Evolutionary conservation across 208 protist genomes (phyloP), one percentile per base, ranked within the genome.

Genomic region (Trypanosoma theileri): DNA sequence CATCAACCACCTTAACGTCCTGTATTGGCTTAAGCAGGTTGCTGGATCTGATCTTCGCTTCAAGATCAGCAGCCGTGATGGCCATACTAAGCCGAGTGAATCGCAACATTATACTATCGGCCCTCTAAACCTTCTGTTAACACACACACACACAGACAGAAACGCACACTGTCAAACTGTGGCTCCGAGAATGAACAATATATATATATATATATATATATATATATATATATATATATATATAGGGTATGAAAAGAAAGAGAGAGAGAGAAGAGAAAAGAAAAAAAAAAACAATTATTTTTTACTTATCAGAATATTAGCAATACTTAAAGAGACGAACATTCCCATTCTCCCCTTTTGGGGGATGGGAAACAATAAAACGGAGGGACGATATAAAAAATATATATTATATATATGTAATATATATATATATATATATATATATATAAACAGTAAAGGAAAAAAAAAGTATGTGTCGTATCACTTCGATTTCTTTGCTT

Each of bases 1-100:
- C 77, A 66, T 96, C 91, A 10, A 84, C 73, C 24, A 96, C 91
- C 28, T 71, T 66, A 11, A 94, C 69, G 14, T 69, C 75, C 26
- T 75, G 60, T 6, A 90, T 52, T 6, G 91, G 91, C 65, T 85
- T 57, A 24, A 96, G 79, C 4, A 66, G 44, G 10, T 74, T 71
- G 58, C 77, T 84, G 3, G 73, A 69, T 66, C 63, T 56, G 28
- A 95, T 66, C 69, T 95, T 95, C n/a, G 78, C 75, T 48, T 90
- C 81, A 58, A 95, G 89, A 50, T 92, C 84, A 24, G 73, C 71
- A 14, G 85, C 80, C 21, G 79, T 89, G 58, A 83, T 44, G 40
- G 62, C 59, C 41, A 66, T 45, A 21, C 60, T 61, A 0, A 54
- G 57, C 42, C 69, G 59, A 69, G 46, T 57, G 16, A 59, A 50